Percentiles rank a stretch among this genome's conserved stretches.
Conservation (phyloP, 2,329 filamentous ascomycete species). For the Furcasterigmium furcatum region DNA sequence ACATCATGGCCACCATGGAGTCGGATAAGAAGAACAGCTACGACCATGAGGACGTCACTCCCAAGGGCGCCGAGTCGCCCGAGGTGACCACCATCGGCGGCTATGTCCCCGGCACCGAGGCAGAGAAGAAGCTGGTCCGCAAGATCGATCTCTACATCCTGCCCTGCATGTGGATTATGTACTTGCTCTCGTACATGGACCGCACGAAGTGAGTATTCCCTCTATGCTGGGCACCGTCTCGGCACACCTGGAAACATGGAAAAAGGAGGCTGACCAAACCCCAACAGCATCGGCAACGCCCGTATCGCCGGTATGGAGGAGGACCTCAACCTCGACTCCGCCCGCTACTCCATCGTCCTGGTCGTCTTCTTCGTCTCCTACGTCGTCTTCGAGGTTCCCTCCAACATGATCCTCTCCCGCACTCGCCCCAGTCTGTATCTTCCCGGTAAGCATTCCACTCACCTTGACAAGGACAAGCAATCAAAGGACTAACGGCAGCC, state of each 20-base stretch:
- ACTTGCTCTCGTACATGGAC: conserved; percentile 58
- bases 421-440: conserved; percentile 38
- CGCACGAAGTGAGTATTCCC: conserved; percentile 39
- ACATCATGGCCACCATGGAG: background rate
- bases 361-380: conserved; percentile 69
- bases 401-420: conserved; percentile 52
- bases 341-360: conserved; percentile 57
- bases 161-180: conserved; percentile 51
- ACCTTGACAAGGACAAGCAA: no score
- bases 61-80: conserved; percentile 1
- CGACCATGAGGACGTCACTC: background rate
- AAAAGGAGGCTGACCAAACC: background rate
- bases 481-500: conserved; percentile 62
- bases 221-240: background rate
- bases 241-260: no score
- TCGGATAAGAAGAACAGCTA: conserved; percentile 1
- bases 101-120: conserved; percentile 23
- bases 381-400: conserved; percentile 59
- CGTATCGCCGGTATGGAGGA: conserved; percentile 47
- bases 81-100: conserved; percentile 9
- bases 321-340: conserved; percentile 48
- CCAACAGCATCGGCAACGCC: conserved; percentile 43
- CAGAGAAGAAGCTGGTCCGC: conserved; percentile 28
- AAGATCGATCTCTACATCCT: conserved; percentile 35
- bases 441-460: conserved; percentile 54